Conservation (phyloP, 2,329 filamentous ascomycete species). For the Talaromyces pinophilus region DNA sequence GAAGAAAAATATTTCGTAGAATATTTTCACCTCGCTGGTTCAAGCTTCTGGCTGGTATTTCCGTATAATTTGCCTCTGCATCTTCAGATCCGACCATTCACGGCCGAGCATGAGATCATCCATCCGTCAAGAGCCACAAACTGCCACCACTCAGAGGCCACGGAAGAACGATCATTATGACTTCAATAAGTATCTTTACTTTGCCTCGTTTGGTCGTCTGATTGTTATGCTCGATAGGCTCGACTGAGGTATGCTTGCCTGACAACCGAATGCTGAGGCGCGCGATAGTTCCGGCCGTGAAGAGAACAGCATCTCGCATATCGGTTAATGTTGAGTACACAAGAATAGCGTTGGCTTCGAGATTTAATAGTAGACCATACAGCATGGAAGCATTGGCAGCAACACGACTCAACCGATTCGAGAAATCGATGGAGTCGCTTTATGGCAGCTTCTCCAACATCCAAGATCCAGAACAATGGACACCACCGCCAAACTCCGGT, state of each 20-base stretch:
- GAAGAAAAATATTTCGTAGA: neutral
- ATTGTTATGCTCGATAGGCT: neutral
- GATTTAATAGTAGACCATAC: neutral
- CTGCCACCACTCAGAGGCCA: neutral
- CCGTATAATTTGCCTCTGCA: slow-evolving; percentile 17
- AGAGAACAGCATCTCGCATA: slow-evolving; percentile 6
- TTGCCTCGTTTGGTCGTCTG: neutral
- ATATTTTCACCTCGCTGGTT: neutral
- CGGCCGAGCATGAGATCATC: slow-evolving; percentile 21
- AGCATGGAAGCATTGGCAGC: slow-evolving; percentile 23
- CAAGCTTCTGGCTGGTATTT: neutral
- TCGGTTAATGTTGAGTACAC: neutral
- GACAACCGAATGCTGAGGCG: slow-evolving; percentile 1
- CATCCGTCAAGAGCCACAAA: slow-evolving; percentile 22
- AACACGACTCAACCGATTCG: slow-evolving; percentile 35
- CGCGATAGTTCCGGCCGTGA: slow-evolving; percentile 9
- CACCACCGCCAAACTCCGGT: slow-evolving; percentile 53
- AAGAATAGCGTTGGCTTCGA: neutral
- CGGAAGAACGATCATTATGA: slow-evolving; percentile 18
- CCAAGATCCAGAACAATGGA: slow-evolving; percentile 45
- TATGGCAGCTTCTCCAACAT: slow-evolving; percentile 42
- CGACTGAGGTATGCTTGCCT: slow-evolving; percentile 26
- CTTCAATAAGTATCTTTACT: slow-evolving; percentile 9
- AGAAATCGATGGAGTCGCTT: slow-evolving; percentile 42
- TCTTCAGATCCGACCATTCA: slow-evolving; percentile 15